phyloP scores from a whole-genome alignment of 768 basidiomycete species.

The Scleroderma citrinum region DNA sequence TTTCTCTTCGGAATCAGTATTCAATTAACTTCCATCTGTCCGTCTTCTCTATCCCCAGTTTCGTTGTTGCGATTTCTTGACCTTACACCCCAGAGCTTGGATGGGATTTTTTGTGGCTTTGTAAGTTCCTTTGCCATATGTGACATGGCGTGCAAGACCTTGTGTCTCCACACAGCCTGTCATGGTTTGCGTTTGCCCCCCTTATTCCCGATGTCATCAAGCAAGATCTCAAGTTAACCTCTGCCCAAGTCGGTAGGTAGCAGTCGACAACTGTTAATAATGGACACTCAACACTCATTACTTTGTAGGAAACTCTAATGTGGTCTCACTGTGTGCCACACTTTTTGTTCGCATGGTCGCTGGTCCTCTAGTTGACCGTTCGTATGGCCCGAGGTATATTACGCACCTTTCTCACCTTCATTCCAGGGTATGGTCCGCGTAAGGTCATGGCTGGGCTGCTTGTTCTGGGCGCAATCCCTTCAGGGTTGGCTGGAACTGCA shows the following conservation, averaged over 20 bases:
- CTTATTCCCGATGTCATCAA: slow-evolving; percentile 53
- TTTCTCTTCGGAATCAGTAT: slow-evolving; percentile 44
- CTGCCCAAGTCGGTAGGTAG: slow-evolving; percentile 35
- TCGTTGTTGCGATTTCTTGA: slow-evolving; percentile 21
- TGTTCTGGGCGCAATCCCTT: slow-evolving; percentile 51
- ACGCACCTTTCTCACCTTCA: not conserved
- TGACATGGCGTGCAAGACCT: not conserved
- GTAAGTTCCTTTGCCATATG: slow-evolving; percentile 10
- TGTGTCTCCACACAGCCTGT: slow-evolving; percentile 17
- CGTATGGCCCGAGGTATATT: slow-evolving; percentile 1
- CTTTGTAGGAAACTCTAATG: slow-evolving; percentile 40
- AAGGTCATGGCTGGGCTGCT: slow-evolving; percentile 51
- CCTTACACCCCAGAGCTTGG: slow-evolving; percentile 21
- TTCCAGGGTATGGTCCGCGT: slow-evolving; percentile 40
- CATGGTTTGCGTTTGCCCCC: slow-evolving; percentile 60
- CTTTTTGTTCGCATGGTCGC: slow-evolving; percentile 41
- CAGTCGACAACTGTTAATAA: not conserved
- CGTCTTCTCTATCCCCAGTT: slow-evolving; percentile 5
- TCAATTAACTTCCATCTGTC: slow-evolving; percentile 45
- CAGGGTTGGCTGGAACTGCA: slow-evolving; percentile 50
- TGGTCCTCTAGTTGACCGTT: slow-evolving; percentile 46
- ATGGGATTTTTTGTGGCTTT: slow-evolving; percentile 50
- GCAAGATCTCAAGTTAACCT: slow-evolving; percentile 43
- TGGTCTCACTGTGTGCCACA: slow-evolving; percentile 42
- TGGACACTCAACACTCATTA: not conserved